These are phyloP conservation scores for Ensete glaucum DNA, from an alignment of 176 grass and related monocot genomes.

Conservation along the genomic window DNA sequence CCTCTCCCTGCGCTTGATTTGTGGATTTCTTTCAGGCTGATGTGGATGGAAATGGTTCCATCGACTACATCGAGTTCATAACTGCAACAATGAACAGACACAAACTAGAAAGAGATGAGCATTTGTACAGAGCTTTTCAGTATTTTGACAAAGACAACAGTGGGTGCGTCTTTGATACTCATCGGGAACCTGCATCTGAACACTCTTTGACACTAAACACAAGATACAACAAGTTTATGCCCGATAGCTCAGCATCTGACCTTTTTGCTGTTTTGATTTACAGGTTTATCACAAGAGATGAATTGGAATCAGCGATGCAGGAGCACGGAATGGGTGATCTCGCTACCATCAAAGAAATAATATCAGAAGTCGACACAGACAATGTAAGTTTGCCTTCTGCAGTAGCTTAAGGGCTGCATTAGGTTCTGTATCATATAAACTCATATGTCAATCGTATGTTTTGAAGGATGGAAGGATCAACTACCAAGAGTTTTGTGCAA, in stretches of 20 bases:
- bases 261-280: background rate
- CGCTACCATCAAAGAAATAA: constrained; percentile 85
- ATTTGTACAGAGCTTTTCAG: constrained; percentile 82
- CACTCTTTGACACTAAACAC: background rate
- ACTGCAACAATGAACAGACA: constrained; percentile 94
- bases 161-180: constrained; percentile 35
- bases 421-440: constrained; percentile 5
- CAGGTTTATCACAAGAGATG: constrained; percentile 96
- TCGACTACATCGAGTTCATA: constrained; percentile 99
- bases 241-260: background rate
- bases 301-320: constrained; percentile 78
- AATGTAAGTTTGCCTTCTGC: constrained; percentile 43
- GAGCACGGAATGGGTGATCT: constrained; percentile 90
- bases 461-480: constrained; percentile 91
- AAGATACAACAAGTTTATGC: too few relatives aligned
- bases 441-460: constrained; percentile 9
- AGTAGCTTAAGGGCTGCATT: background rate
- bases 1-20: background rate
- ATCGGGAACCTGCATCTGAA: background rate
- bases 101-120: constrained; percentile 85
- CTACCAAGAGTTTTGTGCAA: constrained; percentile 94
- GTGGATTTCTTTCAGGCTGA: constrained; percentile 57
- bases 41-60: constrained; percentile 94
- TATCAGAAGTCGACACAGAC: constrained; percentile 88
- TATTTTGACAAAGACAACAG: constrained; percentile 99